Conservation (phyloP, 2,329 filamentous ascomycete genomes). For the Trichothecium sympodiale region DNA sequence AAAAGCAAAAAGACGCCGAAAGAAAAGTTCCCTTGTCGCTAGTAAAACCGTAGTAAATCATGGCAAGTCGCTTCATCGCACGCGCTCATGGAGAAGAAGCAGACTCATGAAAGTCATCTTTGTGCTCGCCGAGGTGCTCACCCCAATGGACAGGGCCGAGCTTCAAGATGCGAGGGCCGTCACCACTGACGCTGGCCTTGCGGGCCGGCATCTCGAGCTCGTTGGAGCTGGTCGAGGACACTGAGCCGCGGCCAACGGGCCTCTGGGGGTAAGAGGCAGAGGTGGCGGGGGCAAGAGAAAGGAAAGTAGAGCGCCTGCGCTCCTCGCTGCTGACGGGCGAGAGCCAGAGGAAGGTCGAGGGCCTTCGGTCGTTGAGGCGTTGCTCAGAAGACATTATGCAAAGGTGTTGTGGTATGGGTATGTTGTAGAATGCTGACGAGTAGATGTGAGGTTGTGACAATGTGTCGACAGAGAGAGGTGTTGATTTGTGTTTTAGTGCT, state of each 20-base stretch:
- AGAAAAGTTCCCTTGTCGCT: background rate
- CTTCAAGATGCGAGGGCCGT: slow-evolving; percentile 44
- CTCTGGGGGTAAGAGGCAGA: slow-evolving; percentile 43
- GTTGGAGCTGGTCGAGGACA: slow-evolving; percentile 10
- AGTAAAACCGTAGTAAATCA: background rate
- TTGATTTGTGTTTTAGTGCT: too few species aligned
- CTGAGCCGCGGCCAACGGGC: slow-evolving; percentile 18
- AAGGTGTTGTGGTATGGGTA: background rate
- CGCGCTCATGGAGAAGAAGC: slow-evolving; percentile 21
- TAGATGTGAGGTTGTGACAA: too few species aligned
- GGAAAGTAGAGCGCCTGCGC: slow-evolving; percentile 26
- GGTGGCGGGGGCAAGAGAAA: slow-evolving; percentile 46
- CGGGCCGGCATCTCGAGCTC: slow-evolving; percentile 11
- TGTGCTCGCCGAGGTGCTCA: slow-evolving; percentile 44
- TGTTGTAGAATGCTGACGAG: too few species aligned
- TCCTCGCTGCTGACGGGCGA: slow-evolving; percentile 1
- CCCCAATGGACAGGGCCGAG: slow-evolving; percentile 55
- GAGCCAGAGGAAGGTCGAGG: slow-evolving; percentile 4
- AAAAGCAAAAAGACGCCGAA: too few species aligned
- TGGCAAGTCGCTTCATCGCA: background rate
- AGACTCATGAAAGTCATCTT: slow-evolving; percentile 44
- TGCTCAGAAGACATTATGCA: slow-evolving; percentile 2
- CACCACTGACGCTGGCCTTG: slow-evolving; percentile 32
- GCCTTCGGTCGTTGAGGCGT: background rate
- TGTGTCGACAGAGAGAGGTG: too few species aligned